Conservation (phyloP, 805 yeast genomes). For the Metschnikowia lunata region DNA sequence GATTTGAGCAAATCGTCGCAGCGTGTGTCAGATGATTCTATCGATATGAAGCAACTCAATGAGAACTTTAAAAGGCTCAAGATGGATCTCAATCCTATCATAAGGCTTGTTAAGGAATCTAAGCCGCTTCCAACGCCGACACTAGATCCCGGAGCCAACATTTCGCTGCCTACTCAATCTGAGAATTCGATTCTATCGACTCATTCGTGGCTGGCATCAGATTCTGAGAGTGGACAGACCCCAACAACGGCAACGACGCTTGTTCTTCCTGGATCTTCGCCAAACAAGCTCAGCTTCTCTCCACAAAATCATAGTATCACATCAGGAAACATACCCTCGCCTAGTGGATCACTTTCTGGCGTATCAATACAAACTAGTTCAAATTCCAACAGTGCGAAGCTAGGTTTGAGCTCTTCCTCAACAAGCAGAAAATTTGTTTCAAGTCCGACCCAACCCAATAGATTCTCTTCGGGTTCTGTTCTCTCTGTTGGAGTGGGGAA, state of each 20-base stretch:
- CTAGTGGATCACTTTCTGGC: background rate
- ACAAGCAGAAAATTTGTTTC: conserved; percentile 5
- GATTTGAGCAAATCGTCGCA: conserved; percentile 26
- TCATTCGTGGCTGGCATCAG: conserved; percentile 14
- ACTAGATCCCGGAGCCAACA: conserved; percentile 35
- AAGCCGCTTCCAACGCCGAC: conserved; percentile 68
- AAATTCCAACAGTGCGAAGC: background rate
- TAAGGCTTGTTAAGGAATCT: conserved; percentile 57
- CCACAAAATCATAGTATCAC: background rate
- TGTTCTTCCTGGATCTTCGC: conserved; percentile 1
- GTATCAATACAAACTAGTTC: background rate
- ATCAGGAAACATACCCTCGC: background rate
- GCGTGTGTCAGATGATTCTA: conserved; percentile 15
- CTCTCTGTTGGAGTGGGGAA: conserved; percentile 42
- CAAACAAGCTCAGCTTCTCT: conserved; percentile 1
- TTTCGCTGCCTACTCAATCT: conserved; percentile 29
- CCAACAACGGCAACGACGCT: conserved; percentile 8
- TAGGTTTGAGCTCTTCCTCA: conserved; percentile 1
- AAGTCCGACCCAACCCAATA: conserved; percentile 24
- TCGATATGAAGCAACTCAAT: conserved; percentile 39
- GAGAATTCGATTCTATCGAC: conserved; percentile 8
- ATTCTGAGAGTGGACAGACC: conserved; percentile 7
- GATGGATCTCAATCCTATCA: conserved; percentile 61
- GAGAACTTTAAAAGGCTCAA: conserved; percentile 55
- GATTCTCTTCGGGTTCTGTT: conserved; percentile 36